phyloP scores from a whole-genome alignment of 495 filamentous ascomycete genomes.

The Terfezia claveryi region DNA sequence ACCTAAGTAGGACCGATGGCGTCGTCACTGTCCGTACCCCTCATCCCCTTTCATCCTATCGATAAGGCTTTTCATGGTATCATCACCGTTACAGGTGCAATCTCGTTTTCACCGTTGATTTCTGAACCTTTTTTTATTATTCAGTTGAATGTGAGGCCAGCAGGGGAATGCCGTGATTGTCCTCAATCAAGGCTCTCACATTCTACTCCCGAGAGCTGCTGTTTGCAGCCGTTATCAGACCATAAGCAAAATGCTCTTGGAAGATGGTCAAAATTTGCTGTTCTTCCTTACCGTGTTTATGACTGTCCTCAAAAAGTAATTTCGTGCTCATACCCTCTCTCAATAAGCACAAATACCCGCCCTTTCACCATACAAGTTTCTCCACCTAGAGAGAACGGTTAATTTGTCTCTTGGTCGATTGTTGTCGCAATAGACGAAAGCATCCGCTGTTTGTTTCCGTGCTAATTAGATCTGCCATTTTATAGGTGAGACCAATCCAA shows the following conservation, averaged over 20 bases:
- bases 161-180: too few species aligned
- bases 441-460: too few species aligned
- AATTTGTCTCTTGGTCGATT: too few species aligned
- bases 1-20: conserved; percentile 47
- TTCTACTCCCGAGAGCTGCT: not conserved
- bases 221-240: not conserved
- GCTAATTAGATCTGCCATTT: conserved; percentile 17
- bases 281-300: too few species aligned
- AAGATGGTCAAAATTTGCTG: too few species aligned
- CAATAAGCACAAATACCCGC: too few species aligned
- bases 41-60: not conserved
- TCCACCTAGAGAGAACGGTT: too few species aligned
- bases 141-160: too few species aligned
- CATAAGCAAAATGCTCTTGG: not conserved
- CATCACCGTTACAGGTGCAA: not conserved
- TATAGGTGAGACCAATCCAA: conserved; percentile 52
- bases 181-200: not conserved
- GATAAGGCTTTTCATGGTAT: not conserved
- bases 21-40: conserved; percentile 11
- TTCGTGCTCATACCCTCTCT: too few species aligned
- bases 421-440: too few species aligned
- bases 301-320: too few species aligned
- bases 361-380: too few species aligned
- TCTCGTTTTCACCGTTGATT: not conserved
- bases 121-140: not conserved